These are phyloP conservation scores for Diaporthe longicolla DNA, from an alignment of 2,329 filamentous ascomycete species.

Conservation along the genomic window DNA sequence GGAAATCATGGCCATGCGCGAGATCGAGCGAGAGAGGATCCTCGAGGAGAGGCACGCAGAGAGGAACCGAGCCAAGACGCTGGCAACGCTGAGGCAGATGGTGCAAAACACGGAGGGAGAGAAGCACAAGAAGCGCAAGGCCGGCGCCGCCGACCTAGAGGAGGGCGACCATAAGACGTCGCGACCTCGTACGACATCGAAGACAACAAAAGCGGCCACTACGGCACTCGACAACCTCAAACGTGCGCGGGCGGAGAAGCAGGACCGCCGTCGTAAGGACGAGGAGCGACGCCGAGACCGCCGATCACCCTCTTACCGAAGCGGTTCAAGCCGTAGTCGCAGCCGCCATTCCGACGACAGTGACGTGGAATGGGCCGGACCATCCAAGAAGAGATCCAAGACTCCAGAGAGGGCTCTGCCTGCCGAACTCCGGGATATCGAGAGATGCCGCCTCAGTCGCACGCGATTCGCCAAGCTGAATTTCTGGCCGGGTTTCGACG, in stretches of 20 bases:
- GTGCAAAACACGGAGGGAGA: slow-evolving; percentile 75
- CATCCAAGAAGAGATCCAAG: slow-evolving; percentile 61
- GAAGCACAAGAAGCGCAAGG: slow-evolving; percentile 81
- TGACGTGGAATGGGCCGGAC: slow-evolving; percentile 82
- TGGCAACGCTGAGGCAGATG: slow-evolving; percentile 83
- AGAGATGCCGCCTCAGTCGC: slow-evolving; percentile 86
- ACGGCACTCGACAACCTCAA: slow-evolving; percentile 78
- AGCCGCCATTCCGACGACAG: slow-evolving; percentile 70
- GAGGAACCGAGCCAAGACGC: slow-evolving; percentile 85
- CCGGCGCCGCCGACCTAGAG: slow-evolving; percentile 82
- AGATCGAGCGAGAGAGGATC: slow-evolving; percentile 91
- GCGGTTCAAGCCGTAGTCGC: slow-evolving; percentile 49
- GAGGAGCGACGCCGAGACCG: slow-evolving; percentile 72
- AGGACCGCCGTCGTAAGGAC: slow-evolving; percentile 73
- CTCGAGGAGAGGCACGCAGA: slow-evolving; percentile 85
- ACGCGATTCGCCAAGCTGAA: slow-evolving; percentile 91
- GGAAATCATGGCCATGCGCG: slow-evolving; percentile 86
- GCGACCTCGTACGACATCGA: slow-evolving; percentile 76
- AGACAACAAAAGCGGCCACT: slow-evolving; percentile 13
- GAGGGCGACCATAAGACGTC: slow-evolving; percentile 82
- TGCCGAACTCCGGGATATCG: slow-evolving; percentile 83
- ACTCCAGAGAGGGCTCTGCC: slow-evolving; percentile 76
- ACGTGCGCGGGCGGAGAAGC: slow-evolving; percentile 74
- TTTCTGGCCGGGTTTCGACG: slow-evolving; percentile 92
- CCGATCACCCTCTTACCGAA: slow-evolving; percentile 57